phyloP scores from a whole-genome alignment of 2,329 filamentous ascomycete genomes.

The Monosporascus sp. region DNA sequence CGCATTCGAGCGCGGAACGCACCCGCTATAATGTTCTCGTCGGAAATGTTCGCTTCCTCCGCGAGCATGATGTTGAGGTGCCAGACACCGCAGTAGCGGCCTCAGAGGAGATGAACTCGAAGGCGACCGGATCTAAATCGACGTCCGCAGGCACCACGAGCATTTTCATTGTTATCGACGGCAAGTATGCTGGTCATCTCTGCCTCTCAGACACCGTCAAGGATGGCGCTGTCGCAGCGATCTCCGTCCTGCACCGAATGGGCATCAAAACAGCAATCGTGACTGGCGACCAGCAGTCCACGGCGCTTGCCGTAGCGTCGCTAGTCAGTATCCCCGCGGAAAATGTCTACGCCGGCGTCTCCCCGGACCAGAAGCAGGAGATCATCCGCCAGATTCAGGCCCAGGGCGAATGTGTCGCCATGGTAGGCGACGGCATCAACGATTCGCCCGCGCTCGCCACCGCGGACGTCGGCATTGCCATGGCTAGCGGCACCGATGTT shows the following conservation, averaged over 20 bases:
- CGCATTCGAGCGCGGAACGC: slow-evolving; percentile 61
- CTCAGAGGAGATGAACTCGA: slow-evolving; percentile 53
- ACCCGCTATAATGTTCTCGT: slow-evolving; percentile 73
- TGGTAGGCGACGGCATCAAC: slow-evolving; percentile 99
- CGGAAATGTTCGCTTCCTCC: slow-evolving; percentile 75
- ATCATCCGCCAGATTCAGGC: slow-evolving; percentile 76
- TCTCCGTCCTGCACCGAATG: slow-evolving; percentile 78
- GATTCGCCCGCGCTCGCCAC: slow-evolving; percentile 93
- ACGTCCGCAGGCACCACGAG: slow-evolving; percentile 69
- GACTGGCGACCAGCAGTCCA: slow-evolving; percentile 83
- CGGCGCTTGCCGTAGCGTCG: slow-evolving; percentile 76
- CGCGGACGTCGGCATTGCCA: slow-evolving; percentile 87
- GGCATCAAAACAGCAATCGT: slow-evolving; percentile 85
- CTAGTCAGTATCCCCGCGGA: slow-evolving; percentile 73
- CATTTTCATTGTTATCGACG: slow-evolving; percentile 87
- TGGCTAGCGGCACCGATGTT: slow-evolving; percentile 89
- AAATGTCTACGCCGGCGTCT: slow-evolving; percentile 80
- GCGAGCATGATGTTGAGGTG: slow-evolving; percentile 62
- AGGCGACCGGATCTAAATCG: slow-evolving; percentile 34
- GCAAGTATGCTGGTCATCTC: slow-evolving; percentile 72
- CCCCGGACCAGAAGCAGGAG: slow-evolving; percentile 83
- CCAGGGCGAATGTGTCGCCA: slow-evolving; percentile 74
- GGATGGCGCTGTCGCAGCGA: slow-evolving; percentile 72
- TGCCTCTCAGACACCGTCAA: slow-evolving; percentile 90
- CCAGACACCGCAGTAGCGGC: slow-evolving; percentile 58